Conservation (phyloP, 257 asterid species). For the Galeopsis tetrahit region DNA sequence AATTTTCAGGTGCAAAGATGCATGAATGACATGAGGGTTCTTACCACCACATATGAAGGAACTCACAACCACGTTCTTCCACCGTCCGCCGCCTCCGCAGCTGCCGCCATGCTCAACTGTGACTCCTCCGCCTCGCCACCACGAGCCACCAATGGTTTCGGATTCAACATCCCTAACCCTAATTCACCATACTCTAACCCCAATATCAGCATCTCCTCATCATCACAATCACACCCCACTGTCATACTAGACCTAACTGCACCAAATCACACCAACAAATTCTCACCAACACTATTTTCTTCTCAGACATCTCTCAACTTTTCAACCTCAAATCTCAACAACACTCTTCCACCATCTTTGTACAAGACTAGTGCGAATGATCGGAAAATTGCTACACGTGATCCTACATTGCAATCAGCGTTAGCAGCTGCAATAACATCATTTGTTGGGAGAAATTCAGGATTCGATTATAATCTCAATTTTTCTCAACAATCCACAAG, state of each 20-base stretch:
- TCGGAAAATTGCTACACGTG: conserved; percentile 35
- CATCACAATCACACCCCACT: conserved; percentile 59
- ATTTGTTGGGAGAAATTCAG: conserved; percentile 39
- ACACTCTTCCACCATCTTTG: conserved; percentile 16
- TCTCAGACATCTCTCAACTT: conserved; percentile 39
- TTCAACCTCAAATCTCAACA: conserved; percentile 29
- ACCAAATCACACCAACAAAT: conserved; percentile 35
- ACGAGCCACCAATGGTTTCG: conserved; percentile 30
- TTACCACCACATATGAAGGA: conserved; percentile 59
- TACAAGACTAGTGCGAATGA: background rate
- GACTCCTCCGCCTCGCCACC: conserved; percentile 39
- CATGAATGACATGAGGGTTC: conserved; percentile 48
- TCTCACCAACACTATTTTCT: conserved; percentile 34
- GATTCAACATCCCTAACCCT: conserved; percentile 33
- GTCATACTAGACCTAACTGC: conserved; percentile 57
- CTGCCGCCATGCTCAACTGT: conserved; percentile 51
- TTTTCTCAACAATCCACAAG: conserved; percentile 32
- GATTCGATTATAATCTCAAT: conserved; percentile 26
- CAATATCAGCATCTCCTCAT: conserved; percentile 37
- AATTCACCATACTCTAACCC: conserved; percentile 27
- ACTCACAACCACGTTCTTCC: conserved; percentile 61
- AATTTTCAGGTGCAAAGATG: conserved; percentile 59
- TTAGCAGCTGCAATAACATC: conserved; percentile 49
- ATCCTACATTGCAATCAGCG: conserved; percentile 48
- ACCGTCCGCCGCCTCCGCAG: conserved; percentile 52